Evolutionary conservation across 495 filamentous ascomycete genomes (phyloP).

Genomic region (Clavariopsis aquatica): DNA sequence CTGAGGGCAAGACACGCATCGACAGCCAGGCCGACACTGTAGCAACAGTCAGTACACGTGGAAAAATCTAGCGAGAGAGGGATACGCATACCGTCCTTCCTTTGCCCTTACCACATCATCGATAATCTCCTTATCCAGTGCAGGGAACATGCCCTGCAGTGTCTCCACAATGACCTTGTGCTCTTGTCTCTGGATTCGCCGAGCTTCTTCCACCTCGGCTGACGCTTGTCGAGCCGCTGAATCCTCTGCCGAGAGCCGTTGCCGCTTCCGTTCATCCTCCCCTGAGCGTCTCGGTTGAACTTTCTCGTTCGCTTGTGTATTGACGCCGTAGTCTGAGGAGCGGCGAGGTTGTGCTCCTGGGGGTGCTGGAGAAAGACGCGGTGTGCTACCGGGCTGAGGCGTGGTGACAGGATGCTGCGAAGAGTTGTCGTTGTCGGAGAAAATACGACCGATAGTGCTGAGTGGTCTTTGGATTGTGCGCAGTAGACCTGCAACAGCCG

Average conservation of each 20-base stretch:
- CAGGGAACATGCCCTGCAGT: constrained; percentile 88
- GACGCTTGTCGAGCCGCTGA: constrained; percentile 92
- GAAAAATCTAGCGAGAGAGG: background rate
- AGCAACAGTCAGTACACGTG: background rate
- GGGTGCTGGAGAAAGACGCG: constrained; percentile 61
- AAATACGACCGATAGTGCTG: constrained; percentile 94
- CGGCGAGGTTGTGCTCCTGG: constrained; percentile 29
- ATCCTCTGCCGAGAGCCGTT: constrained; percentile 70
- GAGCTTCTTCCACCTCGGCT: constrained; percentile 86
- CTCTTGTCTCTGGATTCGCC: constrained; percentile 79
- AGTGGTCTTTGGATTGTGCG: constrained; percentile 90
- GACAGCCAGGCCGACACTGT: constrained; percentile 82
- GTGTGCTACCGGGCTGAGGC: constrained; percentile 58
- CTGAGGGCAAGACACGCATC: constrained; percentile 88
- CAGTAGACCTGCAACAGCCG: constrained; percentile 81
- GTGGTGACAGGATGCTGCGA: constrained; percentile 49
- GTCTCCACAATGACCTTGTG: constrained; percentile 91
- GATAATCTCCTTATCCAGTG: constrained; percentile 86
- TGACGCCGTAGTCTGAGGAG: constrained; percentile 49
- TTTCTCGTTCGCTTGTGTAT: constrained; percentile 14
- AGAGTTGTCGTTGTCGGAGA: constrained; percentile 69
- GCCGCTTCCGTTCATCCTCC: constrained; percentile 19
- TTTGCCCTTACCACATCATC: constrained; percentile 92
- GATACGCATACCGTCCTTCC: constrained; percentile 73
- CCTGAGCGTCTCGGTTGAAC: constrained; percentile 25